phyloP scores from a whole-genome alignment of 1,284 basidiomycete species.

The Megacollybia platyphylla region DNA sequence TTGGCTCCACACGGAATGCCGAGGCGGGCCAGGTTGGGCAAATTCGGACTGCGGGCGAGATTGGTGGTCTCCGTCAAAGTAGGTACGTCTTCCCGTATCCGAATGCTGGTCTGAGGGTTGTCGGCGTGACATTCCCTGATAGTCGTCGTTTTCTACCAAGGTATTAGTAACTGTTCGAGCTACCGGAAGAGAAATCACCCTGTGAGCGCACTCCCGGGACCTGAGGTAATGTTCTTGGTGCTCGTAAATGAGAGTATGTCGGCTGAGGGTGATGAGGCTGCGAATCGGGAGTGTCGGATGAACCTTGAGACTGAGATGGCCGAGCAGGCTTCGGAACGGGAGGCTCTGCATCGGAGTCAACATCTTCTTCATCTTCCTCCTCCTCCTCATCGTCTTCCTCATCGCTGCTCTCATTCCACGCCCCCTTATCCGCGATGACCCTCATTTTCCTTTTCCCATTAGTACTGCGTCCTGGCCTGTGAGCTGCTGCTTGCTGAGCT shows the following conservation, averaged over 20 bases:
- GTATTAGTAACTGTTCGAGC: no score
- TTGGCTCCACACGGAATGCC: slow-evolving; percentile 74
- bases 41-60: slow-evolving; percentile 37
- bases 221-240: slow-evolving; percentile 32
- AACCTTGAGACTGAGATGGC: slow-evolving; percentile 10
- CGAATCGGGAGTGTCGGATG: slow-evolving; percentile 3
- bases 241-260: slow-evolving; percentile 22
- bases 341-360: slow-evolving; percentile 44
- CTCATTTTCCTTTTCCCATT: slow-evolving; percentile 43
- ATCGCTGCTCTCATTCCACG: slow-evolving; percentile 68
- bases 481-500: slow-evolving; percentile 60
- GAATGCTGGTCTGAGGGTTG: slow-evolving; percentile 29
- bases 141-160: slow-evolving; percentile 13
- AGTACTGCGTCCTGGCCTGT: slow-evolving; percentile 53
- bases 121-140: slow-evolving; percentile 13
- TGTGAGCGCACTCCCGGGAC: slow-evolving; percentile 20
- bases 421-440: slow-evolving; percentile 24
- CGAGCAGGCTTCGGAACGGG: slow-evolving; percentile 17
- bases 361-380: slow-evolving; percentile 61
- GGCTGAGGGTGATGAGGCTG: slow-evolving; percentile 7
- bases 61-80: slow-evolving; percentile 29
- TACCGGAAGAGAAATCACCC: not conserved
- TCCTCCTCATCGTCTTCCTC: slow-evolving; percentile 75
- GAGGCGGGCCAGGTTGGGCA: slow-evolving; percentile 37
- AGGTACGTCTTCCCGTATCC: slow-evolving; percentile 28